Evolutionary conservation across 176 grass and related monocot genomes (phyloP), one percentile per base, ranked within the genome.

Genomic region (Leersia perrieri): DNA sequence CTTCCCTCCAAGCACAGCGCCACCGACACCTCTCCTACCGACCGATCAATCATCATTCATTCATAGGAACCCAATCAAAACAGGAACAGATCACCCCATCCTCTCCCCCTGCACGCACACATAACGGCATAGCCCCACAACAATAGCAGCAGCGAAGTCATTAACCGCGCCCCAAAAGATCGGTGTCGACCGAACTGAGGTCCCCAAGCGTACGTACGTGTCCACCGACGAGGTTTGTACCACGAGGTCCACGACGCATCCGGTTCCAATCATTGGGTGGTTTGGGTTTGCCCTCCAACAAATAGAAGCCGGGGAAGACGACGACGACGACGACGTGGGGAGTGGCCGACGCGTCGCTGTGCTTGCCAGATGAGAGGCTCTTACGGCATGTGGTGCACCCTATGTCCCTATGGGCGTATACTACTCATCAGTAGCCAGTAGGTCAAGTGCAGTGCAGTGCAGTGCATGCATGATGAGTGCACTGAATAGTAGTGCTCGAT

Each of bases 21-120:
- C 85, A 87, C 85, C 85, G 78, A 82, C 78, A 70, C 85, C 13
- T 47, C 36, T 32, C 39, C 18, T 11, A n/a, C 58, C 66, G 74
- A 45, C 64, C 13, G 1, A 25, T 1, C 9, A 34, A 11, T 7
- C 79, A 40, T 68, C 77, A 36, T 39, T 27, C 77, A 22, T 10
- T 4, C 18, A 22, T 42, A 9, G 31, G 49, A 6, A 5, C 39
- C 55, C 8, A 44, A 26, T 33, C 38, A n/a, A n/a, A n/a, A n/a
- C n/a, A n/a, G n/a, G 8, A 64, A 25, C 64, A 42, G 51, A 14
- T 5, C 20, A 2, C 45, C 45, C 15, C 45, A n/a, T 1, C 3
- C 0, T 1, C 13, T 25, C 11, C 45, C 45, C 18, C 11, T 30
- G 9, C 29, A 7, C 70, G 53, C 20, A 58, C 53, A 9, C 22